Percentiles rank a stretch among this genome's conserved stretches.
Evolutionary conservation across 805 yeast genomes (phyloP).

Genomic region (Barnettozyma californica): DNA sequence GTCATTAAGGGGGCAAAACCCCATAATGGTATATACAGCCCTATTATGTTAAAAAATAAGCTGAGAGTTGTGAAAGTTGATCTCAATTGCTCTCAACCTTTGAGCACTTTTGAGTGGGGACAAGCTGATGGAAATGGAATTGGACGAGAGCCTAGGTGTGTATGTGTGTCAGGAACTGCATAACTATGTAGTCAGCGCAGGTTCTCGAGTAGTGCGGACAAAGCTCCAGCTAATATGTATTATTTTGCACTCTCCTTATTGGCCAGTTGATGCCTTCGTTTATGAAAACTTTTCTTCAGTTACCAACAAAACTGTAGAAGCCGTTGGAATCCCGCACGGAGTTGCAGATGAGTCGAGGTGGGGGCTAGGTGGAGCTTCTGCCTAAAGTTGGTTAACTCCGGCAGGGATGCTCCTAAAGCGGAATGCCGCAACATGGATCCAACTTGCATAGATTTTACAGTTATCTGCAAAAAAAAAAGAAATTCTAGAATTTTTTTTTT

Average conservation of each 20-base stretch:
- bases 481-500: neutral
- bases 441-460: neutral
- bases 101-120: too few species aligned
- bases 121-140: too few species aligned
- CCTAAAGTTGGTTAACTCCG: neutral
- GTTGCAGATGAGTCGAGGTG: neutral
- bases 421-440: neutral
- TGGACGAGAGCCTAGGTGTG: too few species aligned
- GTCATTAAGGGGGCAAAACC: too few species aligned
- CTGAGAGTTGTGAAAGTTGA: too few species aligned
- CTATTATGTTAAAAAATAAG: too few species aligned
- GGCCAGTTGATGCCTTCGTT: neutral
- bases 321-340: neutral
- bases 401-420: neutral
- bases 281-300: neutral
- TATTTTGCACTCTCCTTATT: neutral
- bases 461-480: neutral
- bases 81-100: too few species aligned
- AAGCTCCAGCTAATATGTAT: neutral
- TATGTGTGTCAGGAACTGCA: too few species aligned
- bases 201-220: neutral
- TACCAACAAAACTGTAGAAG: neutral
- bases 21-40: too few species aligned
- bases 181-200: too few species aligned
- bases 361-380: neutral